These are phyloP conservation scores for Litchi chinensis DNA, from an alignment of 345 rosid species.

Conservation along the genomic window DNA sequence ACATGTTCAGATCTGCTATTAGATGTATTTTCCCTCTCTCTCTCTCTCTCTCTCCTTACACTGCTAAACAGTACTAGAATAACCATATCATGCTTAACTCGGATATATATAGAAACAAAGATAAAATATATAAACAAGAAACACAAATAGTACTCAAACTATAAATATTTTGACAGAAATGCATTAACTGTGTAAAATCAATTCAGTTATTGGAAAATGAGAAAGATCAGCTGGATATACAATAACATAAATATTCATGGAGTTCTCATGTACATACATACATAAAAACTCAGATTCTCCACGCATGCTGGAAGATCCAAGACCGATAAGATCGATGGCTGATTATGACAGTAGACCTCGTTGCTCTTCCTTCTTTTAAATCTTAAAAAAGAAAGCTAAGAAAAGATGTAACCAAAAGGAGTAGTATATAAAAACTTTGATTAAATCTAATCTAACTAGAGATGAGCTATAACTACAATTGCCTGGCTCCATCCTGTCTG, in stretches of 20 bases:
- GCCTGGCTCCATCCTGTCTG: conserved; percentile 84
- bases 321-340: conserved; percentile 8
- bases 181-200: neutral
- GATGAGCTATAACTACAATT: conserved; percentile 30
- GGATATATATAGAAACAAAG: neutral
- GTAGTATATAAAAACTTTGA: conserved; percentile 14
- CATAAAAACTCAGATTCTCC: conserved; percentile 22
- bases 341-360: conserved; percentile 6
- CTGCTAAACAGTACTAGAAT: neutral
- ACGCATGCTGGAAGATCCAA: neutral
- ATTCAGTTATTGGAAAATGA: conserved; percentile 3
- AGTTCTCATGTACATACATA: conserved; percentile 16
- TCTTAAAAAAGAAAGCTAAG: neutral
- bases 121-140: neutral
- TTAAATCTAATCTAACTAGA: conserved; percentile 7
- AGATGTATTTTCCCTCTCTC: neutral
- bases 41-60: neutral
- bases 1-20: conserved; percentile 7
- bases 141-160: neutral
- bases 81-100: neutral
- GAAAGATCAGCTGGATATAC: conserved; percentile 16
- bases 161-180: neutral
- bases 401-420: conserved; percentile 14
- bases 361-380: conserved; percentile 16
- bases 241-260: conserved; percentile 13